Evolutionary conservation across 192 early-diverging fungal species (phyloP).

Genomic region (Chytriomyces sp.): DNA sequence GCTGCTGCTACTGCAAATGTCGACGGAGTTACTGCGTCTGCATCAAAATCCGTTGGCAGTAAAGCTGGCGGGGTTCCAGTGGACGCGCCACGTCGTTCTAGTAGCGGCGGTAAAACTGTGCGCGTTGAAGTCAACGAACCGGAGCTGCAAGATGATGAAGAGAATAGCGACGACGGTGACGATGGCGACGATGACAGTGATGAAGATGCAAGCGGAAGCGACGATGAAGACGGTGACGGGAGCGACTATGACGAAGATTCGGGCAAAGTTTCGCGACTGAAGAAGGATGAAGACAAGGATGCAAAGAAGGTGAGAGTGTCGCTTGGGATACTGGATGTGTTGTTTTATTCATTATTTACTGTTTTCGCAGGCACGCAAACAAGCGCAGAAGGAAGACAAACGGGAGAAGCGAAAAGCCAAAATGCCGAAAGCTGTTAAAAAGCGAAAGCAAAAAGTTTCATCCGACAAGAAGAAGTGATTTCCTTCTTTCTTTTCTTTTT

Average conservation of each 20-base stretch:
- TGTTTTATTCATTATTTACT: not conserved
- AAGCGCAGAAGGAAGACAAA: slow-evolving; percentile 84
- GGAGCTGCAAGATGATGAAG: not conserved
- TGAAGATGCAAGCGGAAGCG: slow-evolving; percentile 45
- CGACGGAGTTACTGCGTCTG: not conserved
- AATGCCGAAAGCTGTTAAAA: slow-evolving; percentile 96
- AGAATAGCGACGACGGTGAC: slow-evolving; percentile 33
- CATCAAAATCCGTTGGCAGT: not conserved
- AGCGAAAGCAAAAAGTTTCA: slow-evolving; percentile 81
- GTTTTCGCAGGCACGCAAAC: slow-evolving; percentile 70
- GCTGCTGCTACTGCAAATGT: not conserved
- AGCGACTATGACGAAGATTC: slow-evolving; percentile 51
- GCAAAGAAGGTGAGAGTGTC: slow-evolving; percentile 70
- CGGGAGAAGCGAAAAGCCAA: slow-evolving; percentile 93
- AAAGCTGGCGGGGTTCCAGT: not conserved
- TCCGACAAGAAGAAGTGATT: slow-evolving; percentile 57
- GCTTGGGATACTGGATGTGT: not conserved
- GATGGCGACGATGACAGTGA: slow-evolving; percentile 40
- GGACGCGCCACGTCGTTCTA: not conserved
- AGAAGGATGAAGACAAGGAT: slow-evolving; percentile 86
- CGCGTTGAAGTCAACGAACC: no score
- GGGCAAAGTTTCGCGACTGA: slow-evolving; percentile 55
- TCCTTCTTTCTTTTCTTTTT: no score
- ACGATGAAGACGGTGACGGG: slow-evolving; percentile 37
- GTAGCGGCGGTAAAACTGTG: not conserved